Conservation (phyloP, 441 rosid species). For the Jatropha multifida region DNA sequence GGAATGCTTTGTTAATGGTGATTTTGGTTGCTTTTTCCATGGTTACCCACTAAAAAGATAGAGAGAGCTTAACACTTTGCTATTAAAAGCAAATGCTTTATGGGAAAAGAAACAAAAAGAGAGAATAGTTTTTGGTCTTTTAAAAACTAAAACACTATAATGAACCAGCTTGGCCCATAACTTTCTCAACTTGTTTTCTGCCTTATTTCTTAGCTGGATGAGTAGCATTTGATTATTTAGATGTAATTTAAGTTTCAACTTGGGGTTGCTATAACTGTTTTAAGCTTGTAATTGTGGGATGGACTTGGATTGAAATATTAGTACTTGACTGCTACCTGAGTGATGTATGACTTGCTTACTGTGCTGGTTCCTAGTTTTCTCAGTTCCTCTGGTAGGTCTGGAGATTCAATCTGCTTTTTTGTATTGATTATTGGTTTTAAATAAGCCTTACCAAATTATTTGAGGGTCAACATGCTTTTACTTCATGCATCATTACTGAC, state of each 20-base stretch:
- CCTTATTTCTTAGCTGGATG: background rate
- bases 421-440: background rate
- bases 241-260: background rate
- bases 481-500: background rate
- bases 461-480: too few relatives aligned
- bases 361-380: background rate
- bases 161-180: background rate
- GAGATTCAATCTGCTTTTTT: background rate
- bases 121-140: too few relatives aligned
- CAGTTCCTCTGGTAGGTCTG: background rate
- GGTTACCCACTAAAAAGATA: background rate
- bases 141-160: too few relatives aligned
- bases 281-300: background rate
- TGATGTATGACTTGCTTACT: background rate
- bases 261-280: background rate
- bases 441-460: background rate
- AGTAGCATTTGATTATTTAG: background rate
- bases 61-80: background rate
- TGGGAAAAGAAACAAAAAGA: background rate
- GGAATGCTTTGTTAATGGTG: background rate
- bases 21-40: background rate
- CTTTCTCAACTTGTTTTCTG: background rate
- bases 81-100: too few relatives aligned
- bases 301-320: background rate
- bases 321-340: background rate